These are phyloP conservation scores for Verticillium zaregamsianum DNA, from an alignment of 2,329 filamentous ascomycete genomes.

Conservation along the genomic window DNA sequence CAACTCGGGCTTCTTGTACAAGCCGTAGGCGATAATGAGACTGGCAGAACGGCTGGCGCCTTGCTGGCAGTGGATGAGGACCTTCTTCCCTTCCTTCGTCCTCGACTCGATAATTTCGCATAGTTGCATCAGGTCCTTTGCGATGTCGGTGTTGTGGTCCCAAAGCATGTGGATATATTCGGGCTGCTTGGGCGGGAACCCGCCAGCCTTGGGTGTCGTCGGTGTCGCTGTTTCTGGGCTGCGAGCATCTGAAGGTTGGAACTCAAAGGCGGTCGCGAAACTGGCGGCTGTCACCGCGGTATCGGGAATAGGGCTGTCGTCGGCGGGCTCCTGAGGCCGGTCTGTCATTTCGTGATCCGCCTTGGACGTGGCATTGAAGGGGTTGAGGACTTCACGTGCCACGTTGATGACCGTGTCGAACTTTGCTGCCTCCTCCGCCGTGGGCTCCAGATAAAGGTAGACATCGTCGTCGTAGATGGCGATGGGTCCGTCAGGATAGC, in stretches of 20 bases:
- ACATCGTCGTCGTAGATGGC: slow-evolving; percentile 77
- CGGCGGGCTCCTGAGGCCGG: slow-evolving; percentile 24
- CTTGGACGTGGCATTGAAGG: slow-evolving; percentile 44
- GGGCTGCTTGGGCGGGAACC: slow-evolving; percentile 46
- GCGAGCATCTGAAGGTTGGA: slow-evolving; percentile 32
- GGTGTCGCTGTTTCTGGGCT: slow-evolving; percentile 49
- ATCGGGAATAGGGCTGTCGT: slow-evolving; percentile 46
- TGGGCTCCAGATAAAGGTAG: slow-evolving; percentile 76
- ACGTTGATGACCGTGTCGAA: slow-evolving; percentile 87
- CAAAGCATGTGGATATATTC: slow-evolving; percentile 86
- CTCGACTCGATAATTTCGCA: slow-evolving; percentile 73
- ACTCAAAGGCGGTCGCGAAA: slow-evolving; percentile 59
- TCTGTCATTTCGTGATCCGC: slow-evolving; percentile 20
- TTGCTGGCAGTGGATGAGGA: slow-evolving; percentile 82
- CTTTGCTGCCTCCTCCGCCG: slow-evolving; percentile 67
- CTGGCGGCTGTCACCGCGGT: slow-evolving; percentile 55
- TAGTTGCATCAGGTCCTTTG: slow-evolving; percentile 68
- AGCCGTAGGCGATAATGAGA: slow-evolving; percentile 79
- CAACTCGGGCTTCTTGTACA: slow-evolving; percentile 72
- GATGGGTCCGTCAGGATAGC: slow-evolving; percentile 77
- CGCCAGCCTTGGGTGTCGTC: slow-evolving; percentile 52
- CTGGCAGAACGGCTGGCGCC: slow-evolving; percentile 82
- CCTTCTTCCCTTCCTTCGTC: slow-evolving; percentile 69
- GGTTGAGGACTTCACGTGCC: slow-evolving; percentile 75
- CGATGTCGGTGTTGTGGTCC: slow-evolving; percentile 87